phyloP scores from a whole-genome alignment of 805 yeast species.

The Teunomyces stri region DNA sequence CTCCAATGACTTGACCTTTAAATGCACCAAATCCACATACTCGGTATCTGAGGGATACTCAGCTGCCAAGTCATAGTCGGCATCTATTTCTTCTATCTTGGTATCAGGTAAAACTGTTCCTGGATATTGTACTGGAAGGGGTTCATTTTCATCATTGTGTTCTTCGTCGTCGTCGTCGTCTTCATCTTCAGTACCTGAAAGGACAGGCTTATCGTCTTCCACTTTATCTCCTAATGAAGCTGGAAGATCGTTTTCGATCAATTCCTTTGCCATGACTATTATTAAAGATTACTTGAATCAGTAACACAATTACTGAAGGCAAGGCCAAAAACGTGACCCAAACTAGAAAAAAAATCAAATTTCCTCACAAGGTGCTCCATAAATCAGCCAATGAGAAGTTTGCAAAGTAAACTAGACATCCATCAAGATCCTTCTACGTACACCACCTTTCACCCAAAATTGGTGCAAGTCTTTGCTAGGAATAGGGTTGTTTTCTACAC shows the following conservation, averaged over 20 bases:
- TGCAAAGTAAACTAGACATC: not conserved
- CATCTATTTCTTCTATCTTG: constrained; percentile 54
- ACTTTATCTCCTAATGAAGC: constrained; percentile 7
- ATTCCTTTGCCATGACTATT: not conserved
- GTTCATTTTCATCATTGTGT: constrained; percentile 24
- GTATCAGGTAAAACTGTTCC: constrained; percentile 45
- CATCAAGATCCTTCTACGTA: no score
- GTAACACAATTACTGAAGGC: not conserved
- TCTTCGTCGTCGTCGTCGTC: constrained; percentile 19
- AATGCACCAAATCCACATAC: constrained; percentile 63
- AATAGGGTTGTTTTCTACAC: not conserved
- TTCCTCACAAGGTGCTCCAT: not conserved
- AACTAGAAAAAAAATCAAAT: not conserved
- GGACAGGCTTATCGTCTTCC: constrained; percentile 6
- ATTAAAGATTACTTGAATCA: not conserved
- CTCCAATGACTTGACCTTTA: constrained; percentile 63
- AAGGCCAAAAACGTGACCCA: not conserved
- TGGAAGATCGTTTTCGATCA: constrained; percentile 7
- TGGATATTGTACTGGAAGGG: constrained; percentile 41
- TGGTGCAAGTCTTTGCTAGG: no score
- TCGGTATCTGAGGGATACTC: constrained; percentile 58
- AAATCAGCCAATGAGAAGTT: not conserved
- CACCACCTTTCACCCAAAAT: no score
- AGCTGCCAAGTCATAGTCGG: constrained; percentile 64
- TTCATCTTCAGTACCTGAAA: constrained; percentile 22